Percentiles rank a stretch among this genome's conserved stretches.
Conservation (phyloP, 164 flowering plant species). For the Stephania yunnanensis region DNA sequence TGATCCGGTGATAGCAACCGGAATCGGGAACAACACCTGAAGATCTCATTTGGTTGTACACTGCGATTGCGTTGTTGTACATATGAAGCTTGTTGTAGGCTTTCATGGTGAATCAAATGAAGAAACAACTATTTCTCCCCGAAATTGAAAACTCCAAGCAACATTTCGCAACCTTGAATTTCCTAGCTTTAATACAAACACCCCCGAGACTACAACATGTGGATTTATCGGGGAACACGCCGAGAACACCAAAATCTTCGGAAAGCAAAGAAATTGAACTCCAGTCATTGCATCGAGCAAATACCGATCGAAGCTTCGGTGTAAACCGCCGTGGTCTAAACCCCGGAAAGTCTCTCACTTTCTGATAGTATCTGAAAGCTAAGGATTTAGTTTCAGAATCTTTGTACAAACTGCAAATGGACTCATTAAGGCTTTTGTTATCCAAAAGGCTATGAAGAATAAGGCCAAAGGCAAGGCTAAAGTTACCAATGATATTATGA, state of each 20-base stretch:
- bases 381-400: conserved; percentile 36
- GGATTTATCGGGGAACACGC: conserved; percentile 42
- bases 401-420: conserved; percentile 33
- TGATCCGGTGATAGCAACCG: conserved; percentile 36
- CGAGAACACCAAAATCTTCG: conserved; percentile 39
- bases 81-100: conserved; percentile 72
- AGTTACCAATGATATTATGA: no score
- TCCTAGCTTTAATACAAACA: conserved; percentile 53
- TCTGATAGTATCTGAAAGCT: conserved; percentile 42
- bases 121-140: conserved; percentile 27
- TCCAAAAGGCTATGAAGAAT: neutral
- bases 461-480: no score
- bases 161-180: conserved; percentile 38
- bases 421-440: conserved; percentile 24
- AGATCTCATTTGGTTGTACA: conserved; percentile 40
- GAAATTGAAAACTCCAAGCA: conserved; percentile 36
- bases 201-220: conserved; percentile 45
- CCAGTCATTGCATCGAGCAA: conserved; percentile 53
- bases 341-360: conserved; percentile 39
- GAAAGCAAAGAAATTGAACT: conserved; percentile 25
- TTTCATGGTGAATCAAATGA: conserved; percentile 53
- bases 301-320: conserved; percentile 40
- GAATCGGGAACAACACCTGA: conserved; percentile 29
- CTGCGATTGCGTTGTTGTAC: conserved; percentile 46
- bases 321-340: conserved; percentile 42